phyloP scores from a whole-genome alignment of 768 basidiomycete species.

The Lepiota brunneoincarnata region DNA sequence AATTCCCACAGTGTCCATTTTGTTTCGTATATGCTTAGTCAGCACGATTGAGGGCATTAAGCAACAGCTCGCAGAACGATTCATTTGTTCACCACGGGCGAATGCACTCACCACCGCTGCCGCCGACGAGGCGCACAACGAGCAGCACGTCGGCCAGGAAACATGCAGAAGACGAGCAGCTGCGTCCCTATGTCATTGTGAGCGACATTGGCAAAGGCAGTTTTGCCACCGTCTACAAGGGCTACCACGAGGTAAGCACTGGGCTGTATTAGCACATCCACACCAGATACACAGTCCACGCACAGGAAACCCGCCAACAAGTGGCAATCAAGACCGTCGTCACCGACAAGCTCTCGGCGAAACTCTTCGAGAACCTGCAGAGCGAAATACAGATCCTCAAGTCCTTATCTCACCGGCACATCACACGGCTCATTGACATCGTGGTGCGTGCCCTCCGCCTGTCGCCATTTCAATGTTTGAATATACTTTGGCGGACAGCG shows the following conservation, averaged over 20 bases:
- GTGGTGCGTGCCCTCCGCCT: slow-evolving; percentile 50
- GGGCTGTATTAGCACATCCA: background rate
- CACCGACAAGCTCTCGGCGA: slow-evolving; percentile 81
- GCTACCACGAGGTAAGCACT: slow-evolving; percentile 76
- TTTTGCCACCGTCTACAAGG: slow-evolving; percentile 95
- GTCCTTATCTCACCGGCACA: slow-evolving; percentile 87
- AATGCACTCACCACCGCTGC: slow-evolving; percentile 8
- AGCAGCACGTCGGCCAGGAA: background rate
- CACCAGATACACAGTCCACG: background rate
- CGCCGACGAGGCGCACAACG: slow-evolving; percentile 1
- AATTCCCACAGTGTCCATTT: slow-evolving; percentile 50
- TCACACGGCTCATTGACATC: slow-evolving; percentile 91
- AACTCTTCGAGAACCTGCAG: slow-evolving; percentile 96
- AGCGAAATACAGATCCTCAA: slow-evolving; percentile 98
- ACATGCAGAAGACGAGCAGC: slow-evolving; percentile 1
- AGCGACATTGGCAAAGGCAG: slow-evolving; percentile 84
- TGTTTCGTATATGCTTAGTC: slow-evolving; percentile 10
- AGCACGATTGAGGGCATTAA: slow-evolving; percentile 4
- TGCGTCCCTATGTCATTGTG: slow-evolving; percentile 68
- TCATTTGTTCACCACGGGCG: slow-evolving; percentile 11
- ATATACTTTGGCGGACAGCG: slow-evolving; percentile 38
- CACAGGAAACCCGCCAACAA: slow-evolving; percentile 69
- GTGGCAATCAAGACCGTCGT: slow-evolving; percentile 97
- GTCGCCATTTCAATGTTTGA: slow-evolving; percentile 17
- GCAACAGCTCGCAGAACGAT: slow-evolving; percentile 10